These are phyloP conservation scores for Fraxinus velutina DNA, from an alignment of 305 asterid species.

Conservation along the genomic window DNA sequence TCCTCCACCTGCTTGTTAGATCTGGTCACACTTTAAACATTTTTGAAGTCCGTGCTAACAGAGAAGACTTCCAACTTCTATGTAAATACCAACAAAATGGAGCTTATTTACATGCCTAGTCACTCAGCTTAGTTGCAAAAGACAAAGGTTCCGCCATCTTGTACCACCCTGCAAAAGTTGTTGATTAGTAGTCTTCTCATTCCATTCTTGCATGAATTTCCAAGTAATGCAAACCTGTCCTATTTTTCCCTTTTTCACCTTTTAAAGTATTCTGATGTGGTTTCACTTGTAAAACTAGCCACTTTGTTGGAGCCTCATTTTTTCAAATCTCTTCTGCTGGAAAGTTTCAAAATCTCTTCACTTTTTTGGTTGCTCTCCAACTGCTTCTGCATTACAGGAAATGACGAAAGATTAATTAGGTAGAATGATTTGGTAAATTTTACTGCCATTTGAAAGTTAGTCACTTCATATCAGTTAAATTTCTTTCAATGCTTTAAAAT, in stretches of 20 bases:
- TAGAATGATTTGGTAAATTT: not conserved
- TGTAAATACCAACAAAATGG: not conserved
- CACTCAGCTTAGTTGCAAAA: not conserved
- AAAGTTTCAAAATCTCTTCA: not conserved
- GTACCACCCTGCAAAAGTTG: not conserved
- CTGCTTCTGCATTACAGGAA: not conserved
- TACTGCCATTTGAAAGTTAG: slow-evolving; percentile 8
- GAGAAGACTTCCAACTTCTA: not conserved
- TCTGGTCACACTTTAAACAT: not conserved
- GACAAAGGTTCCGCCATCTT: not conserved
- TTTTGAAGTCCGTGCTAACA: not conserved
- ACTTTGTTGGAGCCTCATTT: not conserved
- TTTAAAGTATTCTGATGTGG: not conserved
- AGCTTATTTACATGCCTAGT: not conserved
- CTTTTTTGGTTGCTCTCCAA: not conserved
- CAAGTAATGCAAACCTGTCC: not conserved
- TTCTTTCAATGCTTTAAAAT: not conserved
- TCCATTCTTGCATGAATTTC: not conserved
- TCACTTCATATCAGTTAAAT: not conserved
- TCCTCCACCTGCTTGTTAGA: not conserved
- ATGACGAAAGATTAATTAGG: not conserved
- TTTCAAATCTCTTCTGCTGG: not conserved
- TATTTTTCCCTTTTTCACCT: not conserved
- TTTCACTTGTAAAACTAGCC: not conserved
- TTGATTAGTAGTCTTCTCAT: not conserved